Evolutionary conservation across 768 basidiomycete genomes (phyloP).

Genomic region (Mycena chlorophos): DNA sequence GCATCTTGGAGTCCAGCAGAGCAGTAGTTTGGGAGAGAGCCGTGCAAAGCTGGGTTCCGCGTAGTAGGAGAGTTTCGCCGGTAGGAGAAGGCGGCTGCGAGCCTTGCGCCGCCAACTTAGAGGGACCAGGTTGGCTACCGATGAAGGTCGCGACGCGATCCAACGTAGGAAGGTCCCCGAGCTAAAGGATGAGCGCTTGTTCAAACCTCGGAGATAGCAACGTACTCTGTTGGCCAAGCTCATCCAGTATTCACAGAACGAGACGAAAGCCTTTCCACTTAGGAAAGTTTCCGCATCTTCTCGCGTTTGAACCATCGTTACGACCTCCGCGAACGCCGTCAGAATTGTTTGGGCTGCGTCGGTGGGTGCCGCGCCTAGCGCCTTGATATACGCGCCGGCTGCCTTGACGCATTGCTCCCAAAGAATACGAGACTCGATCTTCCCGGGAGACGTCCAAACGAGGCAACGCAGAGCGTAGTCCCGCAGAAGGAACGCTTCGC

Average conservation of each 20-base stretch:
- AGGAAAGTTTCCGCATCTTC: slow-evolving; percentile 41
- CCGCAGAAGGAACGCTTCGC: slow-evolving; percentile 43
- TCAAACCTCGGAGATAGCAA: slow-evolving; percentile 10
- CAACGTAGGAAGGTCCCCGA: slow-evolving; percentile 46
- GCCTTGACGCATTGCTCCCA: slow-evolving; percentile 70
- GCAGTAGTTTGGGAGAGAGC: slow-evolving; percentile 47
- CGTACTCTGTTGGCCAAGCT: slow-evolving; percentile 64
- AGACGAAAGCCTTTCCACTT: slow-evolving; percentile 52
- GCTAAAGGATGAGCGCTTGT: slow-evolving; percentile 32
- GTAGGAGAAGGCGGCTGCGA: neutral
- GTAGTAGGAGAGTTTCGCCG: slow-evolving; percentile 26
- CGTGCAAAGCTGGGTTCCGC: slow-evolving; percentile 43
- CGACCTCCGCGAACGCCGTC: slow-evolving; percentile 43
- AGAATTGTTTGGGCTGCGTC: slow-evolving; percentile 41
- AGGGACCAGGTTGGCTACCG: slow-evolving; percentile 8
- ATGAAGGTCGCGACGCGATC: slow-evolving; percentile 49
- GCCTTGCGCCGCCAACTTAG: neutral
- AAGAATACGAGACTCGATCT: slow-evolving; percentile 53
- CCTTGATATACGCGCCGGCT: slow-evolving; percentile 45
- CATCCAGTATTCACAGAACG: slow-evolving; percentile 74
- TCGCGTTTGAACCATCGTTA: slow-evolving; percentile 40
- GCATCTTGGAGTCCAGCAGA: slow-evolving; percentile 34
- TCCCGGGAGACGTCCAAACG: slow-evolving; percentile 46
- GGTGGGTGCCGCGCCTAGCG: slow-evolving; percentile 26
- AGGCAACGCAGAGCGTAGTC: slow-evolving; percentile 49